Conservation (phyloP, 352 stramenopile genomes). For the Saprolegnia diclina region DNA sequence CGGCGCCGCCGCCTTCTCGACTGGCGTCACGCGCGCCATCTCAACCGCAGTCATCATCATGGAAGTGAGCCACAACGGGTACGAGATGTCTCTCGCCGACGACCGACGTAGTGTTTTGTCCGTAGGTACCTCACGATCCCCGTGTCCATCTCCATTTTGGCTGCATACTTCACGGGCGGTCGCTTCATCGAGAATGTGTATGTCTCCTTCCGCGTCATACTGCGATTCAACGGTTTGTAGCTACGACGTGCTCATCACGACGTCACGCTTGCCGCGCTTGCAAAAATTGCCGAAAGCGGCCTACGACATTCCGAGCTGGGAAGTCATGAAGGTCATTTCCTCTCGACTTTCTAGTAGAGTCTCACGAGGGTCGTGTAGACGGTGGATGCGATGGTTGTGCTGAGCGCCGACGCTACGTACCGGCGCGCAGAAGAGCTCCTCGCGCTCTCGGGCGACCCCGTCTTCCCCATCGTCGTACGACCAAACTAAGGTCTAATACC, state of each 20-base stretch:
- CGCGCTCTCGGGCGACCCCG: slow-evolving; percentile 43
- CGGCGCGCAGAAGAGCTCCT: slow-evolving; percentile 48
- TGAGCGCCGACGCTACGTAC: slow-evolving; percentile 71
- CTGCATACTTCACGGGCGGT: slow-evolving; percentile 87
- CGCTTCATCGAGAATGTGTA: slow-evolving; percentile 87
- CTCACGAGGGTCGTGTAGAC: slow-evolving; percentile 26
- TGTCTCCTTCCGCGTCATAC: not conserved
- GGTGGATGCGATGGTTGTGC: slow-evolving; percentile 52
- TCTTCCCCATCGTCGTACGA: slow-evolving; percentile 63
- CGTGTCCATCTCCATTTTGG: slow-evolving; percentile 82
- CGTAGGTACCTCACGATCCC: slow-evolving; percentile 62
- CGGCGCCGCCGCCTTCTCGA: slow-evolving; percentile 86
- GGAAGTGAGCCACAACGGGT: slow-evolving; percentile 82
- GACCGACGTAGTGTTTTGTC: not conserved
- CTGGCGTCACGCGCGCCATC: slow-evolving; percentile 88
- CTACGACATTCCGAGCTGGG: slow-evolving; percentile 77
- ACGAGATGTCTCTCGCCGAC: not conserved
- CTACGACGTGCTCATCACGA: slow-evolving; percentile 84
- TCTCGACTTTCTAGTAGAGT: not conserved
- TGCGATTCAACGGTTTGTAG: not conserved
- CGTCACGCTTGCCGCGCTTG: slow-evolving; percentile 64
- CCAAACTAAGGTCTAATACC: not conserved
- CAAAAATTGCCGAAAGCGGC: slow-evolving; percentile 78
- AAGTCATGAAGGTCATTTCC: slow-evolving; percentile 59
- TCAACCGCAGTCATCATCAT: slow-evolving; percentile 92